These are phyloP conservation scores for Fusarium tupiense DNA, from an alignment of 2,329 filamentous ascomycete species.

Conservation along the genomic window DNA sequence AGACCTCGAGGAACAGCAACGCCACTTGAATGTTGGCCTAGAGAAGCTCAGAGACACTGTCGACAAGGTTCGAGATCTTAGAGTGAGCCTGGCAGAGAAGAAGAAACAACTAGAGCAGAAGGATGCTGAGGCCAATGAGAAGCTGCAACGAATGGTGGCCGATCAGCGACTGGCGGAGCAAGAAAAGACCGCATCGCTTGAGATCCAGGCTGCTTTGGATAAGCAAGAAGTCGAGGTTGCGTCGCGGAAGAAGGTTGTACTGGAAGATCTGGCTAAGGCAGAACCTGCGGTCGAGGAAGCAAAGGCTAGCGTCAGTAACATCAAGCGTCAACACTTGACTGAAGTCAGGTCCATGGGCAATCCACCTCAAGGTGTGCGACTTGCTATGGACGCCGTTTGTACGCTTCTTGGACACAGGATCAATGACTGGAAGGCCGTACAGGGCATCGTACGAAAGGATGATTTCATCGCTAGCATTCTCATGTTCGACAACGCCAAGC, in stretches of 20 bases:
- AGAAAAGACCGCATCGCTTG: conserved; percentile 85
- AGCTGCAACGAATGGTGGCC: conserved; percentile 95
- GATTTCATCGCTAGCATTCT: conserved; percentile 99
- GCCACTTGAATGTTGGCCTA: conserved; percentile 96
- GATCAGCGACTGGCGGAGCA: conserved; percentile 96
- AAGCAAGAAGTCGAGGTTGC: conserved; percentile 91
- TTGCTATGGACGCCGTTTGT: conserved; percentile 96
- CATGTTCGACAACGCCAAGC: conserved; percentile 92
- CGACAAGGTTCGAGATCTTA: conserved; percentile 93
- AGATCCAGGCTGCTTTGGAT: conserved; percentile 88
- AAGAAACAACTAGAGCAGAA: conserved; percentile 93
- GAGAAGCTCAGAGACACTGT: conserved; percentile 98
- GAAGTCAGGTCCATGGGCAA: conserved; percentile 98
- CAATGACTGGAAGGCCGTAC: conserved; percentile 90
- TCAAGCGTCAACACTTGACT: conserved; percentile 95
- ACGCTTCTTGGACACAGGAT: conserved; percentile 91
- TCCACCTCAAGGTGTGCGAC: conserved; percentile 87
- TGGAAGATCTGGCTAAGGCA: conserved; percentile 87
- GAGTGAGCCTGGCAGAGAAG: conserved; percentile 91
- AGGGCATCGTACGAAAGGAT: conserved; percentile 86
- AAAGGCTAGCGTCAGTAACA: conserved; percentile 96
- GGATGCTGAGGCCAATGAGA: conserved; percentile 95
- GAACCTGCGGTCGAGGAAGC: conserved; percentile 94
- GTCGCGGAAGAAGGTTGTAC: conserved; percentile 81
- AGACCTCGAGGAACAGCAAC: conserved; percentile 97